A percentile compares a stretch with the other conserved stretches of the same genome.
Evolutionary conservation across 2,329 filamentous ascomycete genomes (phyloP).

Genomic region (Bipolaris gigantea): DNA sequence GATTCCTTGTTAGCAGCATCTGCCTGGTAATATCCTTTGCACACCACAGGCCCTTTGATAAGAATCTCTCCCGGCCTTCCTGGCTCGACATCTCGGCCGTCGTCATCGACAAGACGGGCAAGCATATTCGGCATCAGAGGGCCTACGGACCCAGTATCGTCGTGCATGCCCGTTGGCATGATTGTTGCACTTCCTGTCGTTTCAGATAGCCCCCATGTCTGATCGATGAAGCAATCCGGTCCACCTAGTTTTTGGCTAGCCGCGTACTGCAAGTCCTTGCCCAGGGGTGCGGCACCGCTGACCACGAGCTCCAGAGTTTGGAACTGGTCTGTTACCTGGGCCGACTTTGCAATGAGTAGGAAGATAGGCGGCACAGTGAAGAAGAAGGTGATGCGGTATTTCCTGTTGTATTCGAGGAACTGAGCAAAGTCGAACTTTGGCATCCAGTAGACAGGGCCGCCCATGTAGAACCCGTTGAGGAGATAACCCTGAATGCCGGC

Average conservation of each 20-base stretch:
- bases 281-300: constrained; percentile 61
- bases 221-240: constrained; percentile 49
- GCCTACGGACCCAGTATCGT: constrained; percentile 54
- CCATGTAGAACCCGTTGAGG: constrained; percentile 48
- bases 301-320: constrained; percentile 52
- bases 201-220: constrained; percentile 64
- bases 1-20: constrained; percentile 31
- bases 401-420: constrained; percentile 58
- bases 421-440: constrained; percentile 58
- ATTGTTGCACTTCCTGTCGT: constrained; percentile 55
- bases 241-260: constrained; percentile 56
- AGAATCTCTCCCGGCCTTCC: constrained; percentile 39
- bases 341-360: constrained; percentile 60
- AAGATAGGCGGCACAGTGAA: constrained; percentile 65
- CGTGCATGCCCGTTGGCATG: constrained; percentile 46
- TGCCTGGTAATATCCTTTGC: constrained; percentile 46
- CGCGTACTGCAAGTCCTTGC: constrained; percentile 56
- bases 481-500: constrained; percentile 54
- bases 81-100: constrained; percentile 35
- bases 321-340: constrained; percentile 60
- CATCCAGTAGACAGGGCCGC: constrained; percentile 62
- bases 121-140: constrained; percentile 47
- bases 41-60: constrained; percentile 43
- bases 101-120: constrained; percentile 41
- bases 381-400: constrained; percentile 57